Evolutionary conservation across 495 filamentous ascomycete genomes (phyloP), one percentile per base, ranked within the genome.

Genomic region (Annulohypoxylon nitens): DNA sequence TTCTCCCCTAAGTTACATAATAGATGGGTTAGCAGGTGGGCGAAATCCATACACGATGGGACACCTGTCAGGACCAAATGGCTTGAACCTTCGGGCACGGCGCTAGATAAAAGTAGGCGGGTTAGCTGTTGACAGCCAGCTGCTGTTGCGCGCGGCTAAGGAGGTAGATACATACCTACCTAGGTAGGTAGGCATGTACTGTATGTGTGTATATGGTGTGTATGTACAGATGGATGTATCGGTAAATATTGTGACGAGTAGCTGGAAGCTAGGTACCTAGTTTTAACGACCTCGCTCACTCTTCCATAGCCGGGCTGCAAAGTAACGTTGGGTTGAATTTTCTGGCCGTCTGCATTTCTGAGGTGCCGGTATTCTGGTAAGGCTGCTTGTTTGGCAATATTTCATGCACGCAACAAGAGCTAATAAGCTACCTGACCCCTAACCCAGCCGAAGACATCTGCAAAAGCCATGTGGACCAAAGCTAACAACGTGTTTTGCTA

Each of bases 371-470:
- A 64, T 59, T 63, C 43, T 71, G 72, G 72, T 75, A 71, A 67
- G 72, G 67, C 63, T 70, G 59, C 37, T 47, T 18, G 53, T 67
- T 70, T 75, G 67, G 64, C 72, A 43, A 55, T 75, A 51, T 41
- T 59, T 71, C 47, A 70, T 75, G 72, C 72, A 75, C 67, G 72
- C 64, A 75, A 75, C 67, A 68, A 50, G 64, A 68, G 72, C 67
- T 71, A 75, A 61, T 16, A 64, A 67, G 59, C 63, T 70, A 71
- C 67, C 71, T 70, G 59, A 70, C 71, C 71, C 67, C 71, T 70
- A 63, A 70, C 71, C 71, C 72, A 75, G 72, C 72, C 72, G 67
- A 75, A 71, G 25, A 57, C 48, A 39, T 41, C 71, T 55, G 57
- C 43, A 71, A 68, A 41, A 67, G 16, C 72, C 67, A 75, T 75